Base-by-base conservation (phyloP, 2,329 filamentous ascomycete genomes). In the Clonostachys byssicola region DNA sequence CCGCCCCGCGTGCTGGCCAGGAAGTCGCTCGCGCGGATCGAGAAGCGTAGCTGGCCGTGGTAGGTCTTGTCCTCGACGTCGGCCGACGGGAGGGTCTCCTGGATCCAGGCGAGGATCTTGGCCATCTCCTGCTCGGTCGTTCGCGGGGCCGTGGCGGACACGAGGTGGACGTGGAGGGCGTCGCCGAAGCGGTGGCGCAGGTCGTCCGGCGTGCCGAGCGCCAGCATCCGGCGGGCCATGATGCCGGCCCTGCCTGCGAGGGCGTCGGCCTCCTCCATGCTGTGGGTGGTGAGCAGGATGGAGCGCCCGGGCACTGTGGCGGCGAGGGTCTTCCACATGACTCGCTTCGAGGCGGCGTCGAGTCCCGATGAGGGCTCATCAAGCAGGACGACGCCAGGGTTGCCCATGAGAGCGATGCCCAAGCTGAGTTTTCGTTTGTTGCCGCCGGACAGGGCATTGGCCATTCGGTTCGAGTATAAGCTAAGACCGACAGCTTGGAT, bases 191-290 rank as follows among this genome's bases (percentile, higher is more conserved):
- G 81, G 41, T 77, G 75, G 8, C 92, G 77, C 4, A 96, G 73
- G 48, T 84, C 72, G 34, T 90, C 83, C 1, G 84, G 85, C 0
- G 85, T 87, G 5, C 92, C 92, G 9, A 94, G 74, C 1, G 91
- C 92, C 18, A 96, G 75, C 90, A 96, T 95, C 34, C 84, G 78
- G 55, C 81, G 80, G 9, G 91, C 89, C 68, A 97, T 83, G 54
- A 97, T 96, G 12, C 90, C 92, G 0, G 88, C 90, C 2, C 90
- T 79, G 33, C 83, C 83, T 0, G 92, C 92, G 3, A 97, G 75
- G 1, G 91, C 91, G 59, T 95, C 90, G 1, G 92, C 92, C 67
- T 96, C 92, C 63, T 96, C 92, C 91, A 96, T 96, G 43, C 83
- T 89, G 64, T 97, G 92, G 0, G 92, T 96, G 0, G 92, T 96